These are phyloP conservation scores for Parasitella parasitica DNA, from an alignment of 371 early-diverging fungal species.

Conservation along the genomic window DNA sequence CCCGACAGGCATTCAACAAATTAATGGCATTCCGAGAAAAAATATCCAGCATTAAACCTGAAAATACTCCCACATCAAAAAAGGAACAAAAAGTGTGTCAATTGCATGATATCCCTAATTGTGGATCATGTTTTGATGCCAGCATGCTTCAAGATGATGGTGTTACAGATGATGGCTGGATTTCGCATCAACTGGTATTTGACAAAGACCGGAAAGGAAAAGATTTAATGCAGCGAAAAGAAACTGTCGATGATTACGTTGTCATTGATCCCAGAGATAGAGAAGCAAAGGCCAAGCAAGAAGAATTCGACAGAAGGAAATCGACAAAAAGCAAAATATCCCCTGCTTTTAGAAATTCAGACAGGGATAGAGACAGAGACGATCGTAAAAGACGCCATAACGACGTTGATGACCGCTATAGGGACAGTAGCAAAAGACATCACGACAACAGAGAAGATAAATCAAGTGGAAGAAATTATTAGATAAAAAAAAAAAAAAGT, in stretches of 20 bases:
- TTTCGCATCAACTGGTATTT: constrained; percentile 69
- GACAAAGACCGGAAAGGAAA: constrained; percentile 68
- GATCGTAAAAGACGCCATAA: constrained; percentile 10
- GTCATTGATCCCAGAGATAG: constrained; percentile 73
- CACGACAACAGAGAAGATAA: neutral
- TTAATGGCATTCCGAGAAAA: constrained; percentile 49
- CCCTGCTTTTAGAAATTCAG: constrained; percentile 12
- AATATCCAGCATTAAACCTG: constrained; percentile 24
- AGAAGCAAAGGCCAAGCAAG: constrained; percentile 41
- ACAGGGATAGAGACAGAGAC: neutral
- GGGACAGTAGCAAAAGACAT: constrained; percentile 1
- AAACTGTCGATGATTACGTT: constrained; percentile 70
- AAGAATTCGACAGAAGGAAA: constrained; percentile 34
- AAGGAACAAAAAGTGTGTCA: constrained; percentile 47
- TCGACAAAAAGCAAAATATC: constrained; percentile 22
- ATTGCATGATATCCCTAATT: constrained; percentile 64
- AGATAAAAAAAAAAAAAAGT: neutral
- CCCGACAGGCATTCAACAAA: constrained; percentile 37
- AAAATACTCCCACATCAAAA: neutral
- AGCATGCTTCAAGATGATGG: constrained; percentile 21
- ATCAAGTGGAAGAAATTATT: neutral
- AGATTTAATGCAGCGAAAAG: constrained; percentile 58
- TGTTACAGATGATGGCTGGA: constrained; percentile 62
- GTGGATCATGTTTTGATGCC: constrained; percentile 61
- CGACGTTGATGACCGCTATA: constrained; percentile 19